A percentile compares a stretch with the other conserved stretches of the same genome.
Conservation (phyloP, 1,284 basidiomycete genomes). For the Cryptococcus sp. region DNA sequence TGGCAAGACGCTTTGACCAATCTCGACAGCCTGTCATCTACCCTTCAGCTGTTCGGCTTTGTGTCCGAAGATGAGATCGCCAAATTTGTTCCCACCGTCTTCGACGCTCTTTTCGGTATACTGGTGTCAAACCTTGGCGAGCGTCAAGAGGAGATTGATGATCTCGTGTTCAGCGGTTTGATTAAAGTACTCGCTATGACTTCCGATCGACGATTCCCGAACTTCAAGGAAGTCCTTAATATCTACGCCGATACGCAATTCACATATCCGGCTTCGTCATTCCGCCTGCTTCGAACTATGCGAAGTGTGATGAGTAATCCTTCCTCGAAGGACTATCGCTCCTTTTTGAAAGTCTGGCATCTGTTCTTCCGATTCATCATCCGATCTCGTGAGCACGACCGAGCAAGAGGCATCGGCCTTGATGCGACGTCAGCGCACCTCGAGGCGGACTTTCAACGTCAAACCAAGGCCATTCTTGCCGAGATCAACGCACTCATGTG, state of each 20-base stretch:
- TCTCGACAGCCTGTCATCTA: constrained; percentile 66
- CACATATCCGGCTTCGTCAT: constrained; percentile 71
- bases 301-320: constrained; percentile 77
- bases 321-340: constrained; percentile 72
- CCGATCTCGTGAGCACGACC: constrained; percentile 82
- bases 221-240: constrained; percentile 90
- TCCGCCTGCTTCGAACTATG: constrained; percentile 83
- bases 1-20: constrained; percentile 70
- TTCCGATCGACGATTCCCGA: constrained; percentile 91
- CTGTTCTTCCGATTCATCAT: constrained; percentile 94
- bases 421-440: constrained; percentile 82
- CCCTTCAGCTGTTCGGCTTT: constrained; percentile 84
- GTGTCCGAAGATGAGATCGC: constrained; percentile 91
- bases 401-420: constrained; percentile 72
- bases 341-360: constrained; percentile 91
- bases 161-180: constrained; percentile 84
- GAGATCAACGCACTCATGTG: constrained; percentile 90
- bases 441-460: constrained; percentile 80
- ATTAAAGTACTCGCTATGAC: constrained; percentile 87
- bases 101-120: constrained; percentile 91
- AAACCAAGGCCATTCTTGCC: constrained; percentile 70
- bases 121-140: constrained; percentile 74
- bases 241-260: constrained; percentile 92
- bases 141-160: constrained; percentile 69
- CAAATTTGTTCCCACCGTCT: constrained; percentile 89